Evolutionary conservation across 345 rosid genomes (phyloP), one percentile per base, ranked within the genome.

Genomic region (Corymbia maculata): DNA sequence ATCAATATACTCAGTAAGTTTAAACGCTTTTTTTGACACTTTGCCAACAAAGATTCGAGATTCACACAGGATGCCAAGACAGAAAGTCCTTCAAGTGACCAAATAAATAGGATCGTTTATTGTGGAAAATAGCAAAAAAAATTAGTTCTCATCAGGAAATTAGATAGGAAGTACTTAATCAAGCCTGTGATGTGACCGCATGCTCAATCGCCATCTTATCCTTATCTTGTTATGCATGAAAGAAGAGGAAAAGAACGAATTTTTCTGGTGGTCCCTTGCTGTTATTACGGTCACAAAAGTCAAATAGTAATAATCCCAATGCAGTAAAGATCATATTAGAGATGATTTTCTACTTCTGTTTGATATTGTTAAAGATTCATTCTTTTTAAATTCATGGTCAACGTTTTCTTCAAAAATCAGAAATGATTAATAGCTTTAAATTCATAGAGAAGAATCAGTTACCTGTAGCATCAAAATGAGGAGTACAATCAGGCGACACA

Each of bases 401-500:
- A 85, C 52, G 19, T 49, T 82, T 32, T 61, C 59, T 53, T 64
- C 36, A 2, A 61, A 36, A 50, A 22, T 53, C 51, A 19, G 32
- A 79, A 36, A 50, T 2, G 70, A 79, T 85, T 12, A 51, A 26
- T 14, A 26, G 13, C 61, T 66, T 13, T 49, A 30, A 51, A 47
- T 26, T 59, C 47, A 8, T 70, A 9, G 47, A 36, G 49, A 36
- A 79, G 49, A 49, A 52, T 51, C 80, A 12, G n/a, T 89, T 88
- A 93, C 96, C 95, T 95, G 96, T 8, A 92, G 92, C 52, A 88
- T 89, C 85, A 90, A 85, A 59, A 90, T 87, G 88, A 91, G 4
- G 6, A 92, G 24, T 13, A 90, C 12, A 36, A 94, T 88, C 57
- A 90, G 51, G 47, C 91, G 92, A 70, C 92, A 91, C 90, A 92